Conservation (phyloP, 257 asterid genomes). For the Nicotiana tomentosiformis region DNA sequence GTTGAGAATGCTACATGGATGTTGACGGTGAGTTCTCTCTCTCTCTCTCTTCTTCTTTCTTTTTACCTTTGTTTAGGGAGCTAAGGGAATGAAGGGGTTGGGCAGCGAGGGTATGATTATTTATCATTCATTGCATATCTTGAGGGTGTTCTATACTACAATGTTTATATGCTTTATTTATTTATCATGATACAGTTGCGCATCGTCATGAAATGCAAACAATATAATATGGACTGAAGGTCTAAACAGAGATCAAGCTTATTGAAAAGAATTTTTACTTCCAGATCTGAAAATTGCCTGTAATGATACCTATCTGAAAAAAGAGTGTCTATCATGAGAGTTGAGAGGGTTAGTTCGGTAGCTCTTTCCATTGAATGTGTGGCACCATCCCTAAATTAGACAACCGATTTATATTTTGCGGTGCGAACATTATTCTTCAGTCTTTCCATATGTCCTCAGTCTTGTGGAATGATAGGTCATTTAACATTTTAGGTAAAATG, state of each 20-base stretch:
- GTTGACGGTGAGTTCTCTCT: slow-evolving; percentile 28
- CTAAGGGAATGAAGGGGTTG: not conserved
- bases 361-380: not conserved
- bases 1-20: slow-evolving; percentile 42
- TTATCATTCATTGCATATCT: not conserved
- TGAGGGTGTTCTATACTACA: not conserved
- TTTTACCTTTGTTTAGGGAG: not conserved
- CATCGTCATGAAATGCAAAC: not conserved
- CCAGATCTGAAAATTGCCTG: not conserved
- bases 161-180: not conserved
- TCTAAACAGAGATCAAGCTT: not conserved
- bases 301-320: not conserved
- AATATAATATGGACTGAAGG: not conserved
- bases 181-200: not conserved
- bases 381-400: not conserved
- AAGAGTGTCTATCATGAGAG: not conserved
- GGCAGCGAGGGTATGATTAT: not conserved
- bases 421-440: not conserved
- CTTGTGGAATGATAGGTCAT: not conserved
- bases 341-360: not conserved
- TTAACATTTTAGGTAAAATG: not conserved
- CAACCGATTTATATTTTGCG: not conserved
- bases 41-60: not conserved
- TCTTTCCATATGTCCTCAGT: not conserved
- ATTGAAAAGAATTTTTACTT: not conserved